Base-by-base conservation (phyloP, 2,329 filamentous ascomycete genomes). In the Ceratocystis diversiconidia region DNA sequence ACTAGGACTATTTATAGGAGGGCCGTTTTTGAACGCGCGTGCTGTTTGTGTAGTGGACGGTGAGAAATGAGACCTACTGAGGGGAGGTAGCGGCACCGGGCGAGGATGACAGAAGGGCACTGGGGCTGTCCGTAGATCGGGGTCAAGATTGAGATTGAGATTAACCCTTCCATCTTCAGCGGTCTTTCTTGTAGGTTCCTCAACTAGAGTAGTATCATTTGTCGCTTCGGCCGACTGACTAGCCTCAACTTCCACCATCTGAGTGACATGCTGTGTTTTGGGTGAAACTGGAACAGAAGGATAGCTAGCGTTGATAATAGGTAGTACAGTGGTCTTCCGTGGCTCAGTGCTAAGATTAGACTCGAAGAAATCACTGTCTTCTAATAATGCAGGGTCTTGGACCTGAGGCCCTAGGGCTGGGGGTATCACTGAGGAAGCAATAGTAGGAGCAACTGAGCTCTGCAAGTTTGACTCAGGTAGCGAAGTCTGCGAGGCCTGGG, bases 31-130 rank as follows among this genome's bases (percentile, higher is more conserved):
- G 32, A 59, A 59, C n/a, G 28, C 55, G 15, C 55, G 55, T n/a
- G 55, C 55, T 10, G 55, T 28, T 4, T 32, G 55, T 30, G 55
- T 59, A 3, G 55, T 59, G 30, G 55, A 59, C 1, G 55, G 55
- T 36, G 28, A 59, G 7, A 59, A 32, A 19, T 59, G 25, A 7
- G 55, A 36, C 3, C 6, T 32, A 22, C 55, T 59, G 12, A 59
- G 6, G n/a, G 43, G 43, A 2, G 61, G 22, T 17, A 32, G 6
- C 10, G 43, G 61, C 5, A 32, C 61, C 28, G 61, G 43, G 3
- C 22, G 61, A n/a, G 61, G 61, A 22, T 62, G 43, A 5, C 15
- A 48, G 61, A 62, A 62, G 5, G 61, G 46, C 43, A 62, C 28
- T 7, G 43, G 30, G 15, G 25, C 55, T 15, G 55, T 59, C 7